Evolutionary conservation across 192 early-diverging fungal species (phyloP).

Genomic region (Phycomyces nitens): DNA sequence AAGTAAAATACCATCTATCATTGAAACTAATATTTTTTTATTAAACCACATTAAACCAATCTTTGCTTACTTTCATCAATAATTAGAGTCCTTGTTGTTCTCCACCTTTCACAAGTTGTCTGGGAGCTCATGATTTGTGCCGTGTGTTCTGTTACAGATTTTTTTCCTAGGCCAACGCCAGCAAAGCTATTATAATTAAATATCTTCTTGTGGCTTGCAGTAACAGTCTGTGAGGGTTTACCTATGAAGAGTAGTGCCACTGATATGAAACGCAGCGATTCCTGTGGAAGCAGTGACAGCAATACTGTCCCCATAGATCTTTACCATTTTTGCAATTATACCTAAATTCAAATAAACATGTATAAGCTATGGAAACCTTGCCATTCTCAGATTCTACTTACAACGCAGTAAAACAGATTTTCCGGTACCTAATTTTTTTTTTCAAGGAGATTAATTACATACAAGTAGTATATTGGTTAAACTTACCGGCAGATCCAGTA

Average conservation of each 20-base stretch:
- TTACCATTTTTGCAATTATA: conserved; percentile 32
- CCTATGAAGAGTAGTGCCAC: conserved; percentile 64
- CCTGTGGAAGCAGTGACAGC: conserved; percentile 71
- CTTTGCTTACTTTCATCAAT: conserved; percentile 60
- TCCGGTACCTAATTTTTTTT: conserved; percentile 40
- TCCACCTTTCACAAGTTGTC: conserved; percentile 46
- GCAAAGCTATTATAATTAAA: conserved; percentile 42
- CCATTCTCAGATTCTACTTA: conserved; percentile 6
- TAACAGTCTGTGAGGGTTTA: not conserved
- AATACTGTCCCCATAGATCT: conserved; percentile 31
- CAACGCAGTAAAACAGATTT: conserved; percentile 43
- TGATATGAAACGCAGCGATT: conserved; percentile 72
- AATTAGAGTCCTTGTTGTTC: conserved; percentile 53
- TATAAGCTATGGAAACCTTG: not conserved
- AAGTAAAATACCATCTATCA: conserved; percentile 67
- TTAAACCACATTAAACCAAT: not conserved
- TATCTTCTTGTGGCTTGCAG: not conserved
- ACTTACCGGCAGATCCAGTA: conserved; percentile 61
- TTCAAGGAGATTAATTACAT: not conserved
- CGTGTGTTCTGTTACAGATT: conserved; percentile 15
- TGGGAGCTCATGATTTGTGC: conserved; percentile 17
- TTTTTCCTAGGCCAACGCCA: conserved; percentile 55
- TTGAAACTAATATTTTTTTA: conserved; percentile 49
- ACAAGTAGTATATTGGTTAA: not conserved
- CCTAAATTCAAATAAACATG: conserved; percentile 10